Evolutionary conservation across 352 stramenopile species (phyloP).

Genomic region (Elongisporangium senticosum): DNA sequence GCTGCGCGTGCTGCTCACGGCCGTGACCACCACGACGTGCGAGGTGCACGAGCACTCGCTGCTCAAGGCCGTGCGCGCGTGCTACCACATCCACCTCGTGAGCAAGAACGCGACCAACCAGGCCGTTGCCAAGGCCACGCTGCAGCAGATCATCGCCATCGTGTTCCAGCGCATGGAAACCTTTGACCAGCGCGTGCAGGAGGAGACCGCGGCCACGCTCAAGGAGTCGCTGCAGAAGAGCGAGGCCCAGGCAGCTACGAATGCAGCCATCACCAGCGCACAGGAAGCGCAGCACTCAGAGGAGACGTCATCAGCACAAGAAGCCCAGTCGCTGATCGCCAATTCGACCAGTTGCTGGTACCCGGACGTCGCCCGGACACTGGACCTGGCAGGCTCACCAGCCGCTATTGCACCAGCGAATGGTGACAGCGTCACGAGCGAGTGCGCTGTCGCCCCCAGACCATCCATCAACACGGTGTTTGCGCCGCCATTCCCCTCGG

Average conservation of each 20-base stretch:
- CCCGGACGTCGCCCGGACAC: neutral
- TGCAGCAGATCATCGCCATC: slow-evolving; percentile 96
- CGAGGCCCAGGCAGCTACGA: slow-evolving; percentile 8
- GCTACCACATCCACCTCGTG: slow-evolving; percentile 96
- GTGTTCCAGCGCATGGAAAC: slow-evolving; percentile 97
- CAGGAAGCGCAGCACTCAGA: slow-evolving; percentile 12
- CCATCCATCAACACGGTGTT: slow-evolving; percentile 17
- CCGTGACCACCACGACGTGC: slow-evolving; percentile 86
- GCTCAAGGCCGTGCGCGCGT: slow-evolving; percentile 93
- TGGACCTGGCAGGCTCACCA: neutral
- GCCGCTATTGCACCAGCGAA: neutral
- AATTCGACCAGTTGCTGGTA: slow-evolving; percentile 2
- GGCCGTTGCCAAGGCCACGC: slow-evolving; percentile 95
- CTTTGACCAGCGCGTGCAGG: slow-evolving; percentile 68
- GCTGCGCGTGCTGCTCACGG: slow-evolving; percentile 88
- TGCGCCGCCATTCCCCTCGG: slow-evolving; percentile 86
- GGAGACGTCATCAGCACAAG: slow-evolving; percentile 7
- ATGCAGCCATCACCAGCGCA: slow-evolving; percentile 1
- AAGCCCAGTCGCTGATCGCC: slow-evolving; percentile 9
- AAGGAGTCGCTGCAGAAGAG: slow-evolving; percentile 45
- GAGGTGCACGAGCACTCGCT: slow-evolving; percentile 91
- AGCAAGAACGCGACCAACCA: slow-evolving; percentile 91
- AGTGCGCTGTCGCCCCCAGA: slow-evolving; percentile 6
- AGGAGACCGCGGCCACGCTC: slow-evolving; percentile 57
- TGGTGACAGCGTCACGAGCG: slow-evolving; percentile 9